Conservation (phyloP, 805 yeast species). For the Wickerhamomyces chaumierensis region DNA sequence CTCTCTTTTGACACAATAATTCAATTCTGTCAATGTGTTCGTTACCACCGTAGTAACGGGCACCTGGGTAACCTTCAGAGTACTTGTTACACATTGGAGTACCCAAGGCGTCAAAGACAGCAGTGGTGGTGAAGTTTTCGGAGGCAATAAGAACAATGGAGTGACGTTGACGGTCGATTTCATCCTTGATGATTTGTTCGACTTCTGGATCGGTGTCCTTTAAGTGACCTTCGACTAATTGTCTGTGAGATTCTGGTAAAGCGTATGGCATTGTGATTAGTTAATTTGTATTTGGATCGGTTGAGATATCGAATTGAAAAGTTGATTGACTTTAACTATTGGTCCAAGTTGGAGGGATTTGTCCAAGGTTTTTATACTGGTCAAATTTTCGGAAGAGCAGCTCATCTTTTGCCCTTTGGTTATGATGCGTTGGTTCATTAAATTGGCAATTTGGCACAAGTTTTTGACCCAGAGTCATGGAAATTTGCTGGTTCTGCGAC, state of each 20-base stretch:
- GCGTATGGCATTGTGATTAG: constrained; percentile 39
- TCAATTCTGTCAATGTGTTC: constrained; percentile 90
- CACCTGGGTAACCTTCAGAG: constrained; percentile 98
- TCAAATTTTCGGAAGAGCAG: background rate
- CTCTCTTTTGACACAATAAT: constrained; percentile 81
- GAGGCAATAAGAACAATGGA: constrained; percentile 90
- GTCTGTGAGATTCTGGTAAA: constrained; percentile 52
- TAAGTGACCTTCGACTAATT: constrained; percentile 47
- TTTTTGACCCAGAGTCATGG: background rate
- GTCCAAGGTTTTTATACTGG: background rate
- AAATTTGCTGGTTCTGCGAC: background rate
- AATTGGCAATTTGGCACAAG: background rate
- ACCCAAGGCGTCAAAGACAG: constrained; percentile 90
- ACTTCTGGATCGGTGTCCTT: constrained; percentile 77
- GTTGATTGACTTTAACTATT: too few species aligned
- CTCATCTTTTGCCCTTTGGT: background rate
- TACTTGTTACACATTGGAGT: constrained; percentile 96
- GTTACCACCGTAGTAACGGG: constrained; percentile 96
- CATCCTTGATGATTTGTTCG: constrained; percentile 62
- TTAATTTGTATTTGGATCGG: too few species aligned
- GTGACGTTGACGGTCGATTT: constrained; percentile 78
- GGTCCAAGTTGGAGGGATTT: too few species aligned
- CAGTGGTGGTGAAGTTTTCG: constrained; percentile 90
- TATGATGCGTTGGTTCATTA: background rate
- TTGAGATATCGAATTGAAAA: too few species aligned